phyloP scores from a whole-genome alignment of 2,329 filamentous ascomycete species.

The Xylaria sp. region DNA sequence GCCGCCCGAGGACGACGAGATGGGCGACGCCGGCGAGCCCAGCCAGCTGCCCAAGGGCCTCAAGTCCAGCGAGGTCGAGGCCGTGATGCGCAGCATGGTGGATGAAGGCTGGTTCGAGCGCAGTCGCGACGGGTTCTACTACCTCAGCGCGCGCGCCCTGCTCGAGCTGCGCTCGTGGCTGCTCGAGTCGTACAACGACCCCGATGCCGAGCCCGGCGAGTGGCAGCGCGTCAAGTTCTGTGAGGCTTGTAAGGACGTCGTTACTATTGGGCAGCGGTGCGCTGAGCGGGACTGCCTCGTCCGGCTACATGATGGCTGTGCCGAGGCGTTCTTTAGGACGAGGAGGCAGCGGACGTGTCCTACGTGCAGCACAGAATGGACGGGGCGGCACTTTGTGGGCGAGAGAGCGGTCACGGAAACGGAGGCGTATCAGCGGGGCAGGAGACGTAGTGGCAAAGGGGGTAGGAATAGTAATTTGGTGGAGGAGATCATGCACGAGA shows the following conservation, averaged over 20 bases:
- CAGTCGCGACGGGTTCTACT: slow-evolving; percentile 74
- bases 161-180: slow-evolving; percentile 88
- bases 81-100: slow-evolving; percentile 70
- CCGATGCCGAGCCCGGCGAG: slow-evolving; percentile 61
- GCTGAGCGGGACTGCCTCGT: slow-evolving; percentile 68
- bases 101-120: slow-evolving; percentile 85
- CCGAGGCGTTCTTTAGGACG: slow-evolving; percentile 73
- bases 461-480: slow-evolving; percentile 44
- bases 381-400: slow-evolving; percentile 56
- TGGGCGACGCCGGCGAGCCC: slow-evolving; percentile 41
- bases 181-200: slow-evolving; percentile 86
- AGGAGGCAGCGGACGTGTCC: slow-evolving; percentile 69
- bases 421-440: slow-evolving; percentile 53
- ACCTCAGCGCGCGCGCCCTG: slow-evolving; percentile 75
- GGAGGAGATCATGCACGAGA: slow-evolving; percentile 43
- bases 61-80: slow-evolving; percentile 78
- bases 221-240: slow-evolving; percentile 84
- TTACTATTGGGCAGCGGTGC: slow-evolving; percentile 85
- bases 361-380: slow-evolving; percentile 59
- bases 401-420: slow-evolving; percentile 62
- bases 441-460: slow-evolving; percentile 44
- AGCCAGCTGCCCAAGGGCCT: slow-evolving; percentile 57
- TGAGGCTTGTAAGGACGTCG: slow-evolving; percentile 84
- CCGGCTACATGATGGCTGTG: slow-evolving; percentile 79
- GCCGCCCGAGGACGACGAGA: slow-evolving; percentile 40